These are phyloP conservation scores for Discostella stelligeroides DNA, from an alignment of 108 stramenopile genomes.

Conservation along the genomic window DNA sequence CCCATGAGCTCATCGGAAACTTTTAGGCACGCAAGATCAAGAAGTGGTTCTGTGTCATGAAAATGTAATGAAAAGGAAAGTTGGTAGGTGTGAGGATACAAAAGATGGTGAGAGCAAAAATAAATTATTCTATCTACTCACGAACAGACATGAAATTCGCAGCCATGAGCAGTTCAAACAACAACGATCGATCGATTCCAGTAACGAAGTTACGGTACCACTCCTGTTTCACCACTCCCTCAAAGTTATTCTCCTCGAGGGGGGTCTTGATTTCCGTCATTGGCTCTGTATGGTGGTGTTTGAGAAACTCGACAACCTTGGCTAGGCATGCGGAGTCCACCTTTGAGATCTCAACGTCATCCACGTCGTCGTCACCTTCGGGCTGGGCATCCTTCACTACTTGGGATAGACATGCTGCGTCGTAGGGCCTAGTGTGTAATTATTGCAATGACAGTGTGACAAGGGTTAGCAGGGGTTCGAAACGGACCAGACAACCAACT, in stretches of 20 bases:
- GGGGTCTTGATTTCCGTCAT: slow-evolving; percentile 78
- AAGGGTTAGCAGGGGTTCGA: not conserved
- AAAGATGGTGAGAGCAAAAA: too few relatives aligned
- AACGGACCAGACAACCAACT: not conserved
- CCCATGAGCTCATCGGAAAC: too few relatives aligned
- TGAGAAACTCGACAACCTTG: slow-evolving; percentile 80
- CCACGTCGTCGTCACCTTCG: slow-evolving; percentile 34
- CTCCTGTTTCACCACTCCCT: slow-evolving; percentile 71
- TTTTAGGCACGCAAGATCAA: not conserved
- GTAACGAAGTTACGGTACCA: slow-evolving; percentile 75
- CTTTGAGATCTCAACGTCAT: slow-evolving; percentile 56
- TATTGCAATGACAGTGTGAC: not conserved
- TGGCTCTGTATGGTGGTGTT: slow-evolving; percentile 64
- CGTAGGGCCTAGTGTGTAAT: slow-evolving; percentile 20
- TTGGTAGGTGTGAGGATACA: too few relatives aligned
- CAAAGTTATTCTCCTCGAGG: slow-evolving; percentile 66
- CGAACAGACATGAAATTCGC: slow-evolving; percentile 84
- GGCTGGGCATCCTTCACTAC: slow-evolving; percentile 35
- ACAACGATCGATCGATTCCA: slow-evolving; percentile 63
- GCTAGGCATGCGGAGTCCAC: slow-evolving; percentile 56
- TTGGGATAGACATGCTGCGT: slow-evolving; percentile 41
- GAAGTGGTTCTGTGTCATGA: too few relatives aligned
- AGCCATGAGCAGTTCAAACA: slow-evolving; percentile 79
- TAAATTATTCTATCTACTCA: slow-evolving; percentile 14
- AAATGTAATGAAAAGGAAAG: too few relatives aligned